Conservation (phyloP, 2,329 filamentous ascomycete genomes). For the Ceratocystis eucalypticola region DNA sequence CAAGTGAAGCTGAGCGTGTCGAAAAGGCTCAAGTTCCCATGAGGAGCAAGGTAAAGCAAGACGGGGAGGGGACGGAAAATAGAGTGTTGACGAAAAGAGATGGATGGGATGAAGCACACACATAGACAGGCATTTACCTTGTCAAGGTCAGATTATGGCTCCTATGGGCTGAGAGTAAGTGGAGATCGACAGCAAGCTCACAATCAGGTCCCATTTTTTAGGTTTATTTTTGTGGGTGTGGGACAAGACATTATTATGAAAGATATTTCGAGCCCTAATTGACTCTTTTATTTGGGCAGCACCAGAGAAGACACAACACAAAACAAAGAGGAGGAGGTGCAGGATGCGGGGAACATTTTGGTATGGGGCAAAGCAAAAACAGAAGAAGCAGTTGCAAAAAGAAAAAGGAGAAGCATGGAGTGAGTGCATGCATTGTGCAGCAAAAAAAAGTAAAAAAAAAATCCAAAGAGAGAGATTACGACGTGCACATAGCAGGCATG, state of each 20-base stretch:
- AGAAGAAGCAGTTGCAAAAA: neutral
- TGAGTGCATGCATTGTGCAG: neutral
- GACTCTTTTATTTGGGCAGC: neutral
- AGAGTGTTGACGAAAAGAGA: neutral
- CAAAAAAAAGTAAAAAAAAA: neutral
- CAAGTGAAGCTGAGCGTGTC: neutral
- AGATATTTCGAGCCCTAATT: neutral
- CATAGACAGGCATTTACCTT: neutral
- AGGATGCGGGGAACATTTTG: too few relatives aligned
- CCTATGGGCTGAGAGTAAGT: neutral
- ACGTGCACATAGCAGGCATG: neutral
- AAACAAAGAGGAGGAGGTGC: too few relatives aligned
- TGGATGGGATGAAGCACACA: neutral
- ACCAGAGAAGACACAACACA: neutral
- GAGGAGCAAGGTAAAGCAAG: neutral
- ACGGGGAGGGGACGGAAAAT: neutral
- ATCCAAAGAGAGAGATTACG: neutral
- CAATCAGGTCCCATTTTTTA: neutral
- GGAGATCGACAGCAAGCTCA: conserved; percentile 1
- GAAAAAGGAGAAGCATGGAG: neutral
- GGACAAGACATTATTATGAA: neutral
- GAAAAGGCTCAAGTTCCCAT: neutral
- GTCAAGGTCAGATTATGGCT: neutral
- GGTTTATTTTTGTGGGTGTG: neutral
- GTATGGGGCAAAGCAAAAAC: neutral